Evolutionary conservation across 139 green algal genomes (phyloP).

Genomic region (Ettlia oleoabundans): DNA sequence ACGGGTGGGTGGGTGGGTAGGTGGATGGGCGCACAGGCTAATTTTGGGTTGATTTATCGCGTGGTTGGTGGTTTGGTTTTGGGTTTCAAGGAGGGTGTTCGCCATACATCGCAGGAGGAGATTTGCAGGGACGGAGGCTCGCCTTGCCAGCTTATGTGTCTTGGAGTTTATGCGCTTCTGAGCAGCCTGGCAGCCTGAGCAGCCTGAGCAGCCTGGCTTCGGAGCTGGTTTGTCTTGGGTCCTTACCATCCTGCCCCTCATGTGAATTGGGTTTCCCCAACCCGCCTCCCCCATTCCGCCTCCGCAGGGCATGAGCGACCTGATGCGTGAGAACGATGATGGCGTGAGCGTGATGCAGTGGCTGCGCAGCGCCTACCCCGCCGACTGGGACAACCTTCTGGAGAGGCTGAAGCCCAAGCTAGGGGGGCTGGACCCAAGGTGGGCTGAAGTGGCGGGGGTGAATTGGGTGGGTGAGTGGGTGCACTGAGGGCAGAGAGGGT

Average conservation of each 20-base stretch:
- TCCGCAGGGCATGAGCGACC: conserved; percentile 38
- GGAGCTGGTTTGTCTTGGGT: too few relatives aligned
- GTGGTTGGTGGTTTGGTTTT: too few relatives aligned
- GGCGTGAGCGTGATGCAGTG: conserved; percentile 51
- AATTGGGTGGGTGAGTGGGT: background rate
- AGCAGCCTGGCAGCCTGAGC: too few relatives aligned
- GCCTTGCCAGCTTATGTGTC: too few relatives aligned
- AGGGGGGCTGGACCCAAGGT: conserved; percentile 35
- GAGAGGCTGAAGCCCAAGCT: conserved; percentile 45
- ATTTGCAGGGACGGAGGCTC: too few relatives aligned
- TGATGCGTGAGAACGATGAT: conserved; percentile 52
- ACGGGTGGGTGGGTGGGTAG: conserved; percentile 4
- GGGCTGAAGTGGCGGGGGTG: background rate
- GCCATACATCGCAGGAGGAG: too few relatives aligned
- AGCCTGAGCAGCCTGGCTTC: too few relatives aligned
- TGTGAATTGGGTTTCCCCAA: background rate
- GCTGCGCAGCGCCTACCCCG: conserved; percentile 28
- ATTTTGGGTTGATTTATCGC: too few relatives aligned
- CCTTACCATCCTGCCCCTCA: background rate
- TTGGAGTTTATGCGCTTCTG: too few relatives aligned
- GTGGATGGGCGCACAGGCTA: too few relatives aligned
- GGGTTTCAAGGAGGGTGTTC: too few relatives aligned
- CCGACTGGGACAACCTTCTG: conserved; percentile 53
- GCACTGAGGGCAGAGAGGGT: background rate
- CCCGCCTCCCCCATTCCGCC: background rate